Percentiles rank a stretch among this genome's conserved stretches.
phyloP scores from a whole-genome alignment of 306 rosid species.

The Chamaecrista fasciculata region DNA sequence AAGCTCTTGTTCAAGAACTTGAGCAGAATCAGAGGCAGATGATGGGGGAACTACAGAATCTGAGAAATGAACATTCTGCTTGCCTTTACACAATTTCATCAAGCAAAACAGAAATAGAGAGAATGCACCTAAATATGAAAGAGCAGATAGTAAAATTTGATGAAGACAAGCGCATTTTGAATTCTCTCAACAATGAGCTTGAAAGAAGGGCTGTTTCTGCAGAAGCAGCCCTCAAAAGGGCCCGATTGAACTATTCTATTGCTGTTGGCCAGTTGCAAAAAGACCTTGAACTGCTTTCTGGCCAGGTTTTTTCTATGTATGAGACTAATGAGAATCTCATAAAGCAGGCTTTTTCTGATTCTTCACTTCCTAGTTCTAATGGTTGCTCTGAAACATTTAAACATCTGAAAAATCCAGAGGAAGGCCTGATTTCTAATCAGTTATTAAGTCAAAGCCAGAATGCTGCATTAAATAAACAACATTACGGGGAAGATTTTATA shows the following conservation, averaged over 20 bases:
- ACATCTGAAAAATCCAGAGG: slow-evolving; percentile 47
- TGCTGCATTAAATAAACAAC: slow-evolving; percentile 51
- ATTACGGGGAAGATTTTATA: slow-evolving; percentile 52
- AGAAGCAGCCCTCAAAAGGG: slow-evolving; percentile 93
- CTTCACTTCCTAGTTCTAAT: slow-evolving; percentile 51
- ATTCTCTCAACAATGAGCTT: slow-evolving; percentile 67
- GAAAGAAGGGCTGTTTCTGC: slow-evolving; percentile 85
- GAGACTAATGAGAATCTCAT: slow-evolving; percentile 91
- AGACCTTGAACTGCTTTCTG: slow-evolving; percentile 88
- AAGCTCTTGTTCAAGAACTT: slow-evolving; percentile 96
- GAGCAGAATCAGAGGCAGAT: slow-evolving; percentile 95
- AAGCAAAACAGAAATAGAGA: slow-evolving; percentile 78
- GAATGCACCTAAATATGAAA: slow-evolving; percentile 74
- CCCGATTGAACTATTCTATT: slow-evolving; percentile 92
- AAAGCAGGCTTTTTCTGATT: slow-evolving; percentile 73
- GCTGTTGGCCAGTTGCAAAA: slow-evolving; percentile 94
- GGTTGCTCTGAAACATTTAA: slow-evolving; percentile 39
- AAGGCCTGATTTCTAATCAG: slow-evolving; percentile 39
- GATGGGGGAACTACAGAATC: slow-evolving; percentile 94
- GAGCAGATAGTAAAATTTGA: slow-evolving; percentile 61
- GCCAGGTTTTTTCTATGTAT: slow-evolving; percentile 84
- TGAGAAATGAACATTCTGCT: slow-evolving; percentile 85
- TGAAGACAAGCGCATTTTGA: slow-evolving; percentile 67
- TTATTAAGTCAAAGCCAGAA: slow-evolving; percentile 45
- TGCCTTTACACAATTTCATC: slow-evolving; percentile 85